Evolutionary conservation across 1,284 basidiomycete species (phyloP).

Genomic region (Leucoagaricus sp.): DNA sequence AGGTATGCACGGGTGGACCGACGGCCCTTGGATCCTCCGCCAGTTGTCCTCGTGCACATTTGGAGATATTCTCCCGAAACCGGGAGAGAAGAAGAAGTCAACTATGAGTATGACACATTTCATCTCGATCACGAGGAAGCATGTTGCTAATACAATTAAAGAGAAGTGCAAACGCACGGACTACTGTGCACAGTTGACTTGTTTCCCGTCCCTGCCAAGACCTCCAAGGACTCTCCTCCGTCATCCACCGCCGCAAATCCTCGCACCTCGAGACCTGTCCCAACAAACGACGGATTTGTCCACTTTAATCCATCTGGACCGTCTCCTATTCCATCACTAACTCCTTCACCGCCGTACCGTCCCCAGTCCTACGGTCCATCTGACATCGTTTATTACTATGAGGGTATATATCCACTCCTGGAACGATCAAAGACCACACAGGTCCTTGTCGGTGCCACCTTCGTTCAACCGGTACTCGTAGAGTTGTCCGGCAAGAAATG

Average conservation of each 20-base stretch:
- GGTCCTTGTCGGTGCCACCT: slow-evolving; percentile 62
- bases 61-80: slow-evolving; percentile 28
- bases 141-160: slow-evolving; percentile 22
- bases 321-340: slow-evolving; percentile 3
- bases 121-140: not conserved
- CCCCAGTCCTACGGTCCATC: slow-evolving; percentile 13
- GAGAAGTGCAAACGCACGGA: slow-evolving; percentile 49
- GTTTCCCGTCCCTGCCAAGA: slow-evolving; percentile 46
- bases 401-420: slow-evolving; percentile 37
- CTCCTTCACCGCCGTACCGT: slow-evolving; percentile 15
- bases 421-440: slow-evolving; percentile 56
- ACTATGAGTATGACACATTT: slow-evolving; percentile 35
- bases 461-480: slow-evolving; percentile 59
- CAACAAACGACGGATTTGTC: slow-evolving; percentile 9
- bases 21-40: slow-evolving; percentile 64
- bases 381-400: slow-evolving; percentile 42
- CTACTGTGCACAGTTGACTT: slow-evolving; percentile 68
- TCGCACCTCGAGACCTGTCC: not conserved
- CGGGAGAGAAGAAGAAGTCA: slow-evolving; percentile 40
- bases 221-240: slow-evolving; percentile 3
- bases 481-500: slow-evolving; percentile 60
- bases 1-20: slow-evolving; percentile 64
- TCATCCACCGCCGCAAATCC: not conserved
- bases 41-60: slow-evolving; percentile 55
- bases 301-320: slow-evolving; percentile 7